Conservation (phyloP, 306 rosid genomes). For the Trifolium subterraneum region DNA sequence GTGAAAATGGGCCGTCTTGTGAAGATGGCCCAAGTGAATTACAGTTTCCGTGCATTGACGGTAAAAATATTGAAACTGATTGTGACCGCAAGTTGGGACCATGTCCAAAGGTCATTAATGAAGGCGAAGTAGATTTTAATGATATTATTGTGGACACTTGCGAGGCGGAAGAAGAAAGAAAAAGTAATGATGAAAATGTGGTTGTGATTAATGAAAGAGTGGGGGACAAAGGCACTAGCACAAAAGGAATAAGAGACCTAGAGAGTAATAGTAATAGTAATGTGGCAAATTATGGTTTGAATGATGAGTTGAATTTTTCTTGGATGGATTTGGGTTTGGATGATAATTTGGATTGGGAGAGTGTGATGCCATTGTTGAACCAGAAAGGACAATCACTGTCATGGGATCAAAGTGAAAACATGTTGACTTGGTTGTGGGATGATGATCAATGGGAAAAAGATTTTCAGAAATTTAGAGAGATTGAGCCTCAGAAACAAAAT, state of each 20-base stretch:
- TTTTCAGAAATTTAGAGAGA: conserved; percentile 23
- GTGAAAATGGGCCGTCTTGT: not conserved
- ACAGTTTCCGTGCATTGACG: not conserved
- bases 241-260: not conserved
- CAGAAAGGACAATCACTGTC: not conserved
- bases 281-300: conserved; percentile 3
- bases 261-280: conserved; percentile 16
- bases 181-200: not conserved
- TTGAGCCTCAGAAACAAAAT: not conserved
- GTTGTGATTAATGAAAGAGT: not conserved
- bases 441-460: conserved; percentile 46
- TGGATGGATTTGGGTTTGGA: not conserved
- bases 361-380: conserved; percentile 19
- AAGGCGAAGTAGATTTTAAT: conserved; percentile 36
- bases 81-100: not conserved
- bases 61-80: not conserved
- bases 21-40: not conserved
- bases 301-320: conserved; percentile 36
- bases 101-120: conserved; percentile 22
- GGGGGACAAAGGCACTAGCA: not conserved
- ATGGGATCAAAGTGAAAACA: conserved; percentile 27
- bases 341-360: conserved; percentile 56
- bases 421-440: conserved; percentile 51
- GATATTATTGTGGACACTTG: conserved; percentile 39
- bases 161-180: conserved; percentile 36